A percentile compares a stretch with the other conserved stretches of the same genome.
Conservation (phyloP, 2,329 filamentous ascomycete genomes). For the Zymoseptoria passerinii region DNA sequence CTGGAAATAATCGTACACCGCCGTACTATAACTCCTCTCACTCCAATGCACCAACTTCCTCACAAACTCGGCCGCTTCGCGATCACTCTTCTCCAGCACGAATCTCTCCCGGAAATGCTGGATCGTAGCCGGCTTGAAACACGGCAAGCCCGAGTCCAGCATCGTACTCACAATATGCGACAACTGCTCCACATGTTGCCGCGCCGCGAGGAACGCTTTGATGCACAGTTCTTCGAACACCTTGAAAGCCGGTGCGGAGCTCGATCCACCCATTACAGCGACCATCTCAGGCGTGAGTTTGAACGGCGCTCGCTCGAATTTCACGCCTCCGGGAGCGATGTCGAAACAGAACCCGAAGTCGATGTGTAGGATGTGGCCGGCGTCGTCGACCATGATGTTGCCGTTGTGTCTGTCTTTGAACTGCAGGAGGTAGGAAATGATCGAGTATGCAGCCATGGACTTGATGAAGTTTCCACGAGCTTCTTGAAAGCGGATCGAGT, state of each 20-base stretch:
- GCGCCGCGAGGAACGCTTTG: constrained; percentile 84
- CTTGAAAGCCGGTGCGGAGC: constrained; percentile 77
- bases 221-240: constrained; percentile 96
- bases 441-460: constrained; percentile 95
- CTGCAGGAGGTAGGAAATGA: constrained; percentile 92
- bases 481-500: constrained; percentile 88
- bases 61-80: constrained; percentile 93
- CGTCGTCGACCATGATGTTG: constrained; percentile 99
- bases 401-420: constrained; percentile 99
- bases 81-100: constrained; percentile 81
- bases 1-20: constrained; percentile 97
- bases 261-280: constrained; percentile 87
- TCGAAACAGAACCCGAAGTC: constrained; percentile 99
- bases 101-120: constrained; percentile 88
- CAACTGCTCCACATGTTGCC: constrained; percentile 81
- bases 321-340: constrained; percentile 91
- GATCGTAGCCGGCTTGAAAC: constrained; percentile 94
- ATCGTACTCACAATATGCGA: constrained; percentile 85
- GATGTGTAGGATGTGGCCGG: constrained; percentile 94
- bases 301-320: constrained; percentile 96
- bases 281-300: constrained; percentile 98
- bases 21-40: constrained; percentile 82
- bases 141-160: constrained; percentile 92
- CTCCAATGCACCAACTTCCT: constrained; percentile 81
- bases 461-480: constrained; percentile 97